phyloP scores from a whole-genome alignment of 306 rosid species.

The Inga oerstediana region DNA sequence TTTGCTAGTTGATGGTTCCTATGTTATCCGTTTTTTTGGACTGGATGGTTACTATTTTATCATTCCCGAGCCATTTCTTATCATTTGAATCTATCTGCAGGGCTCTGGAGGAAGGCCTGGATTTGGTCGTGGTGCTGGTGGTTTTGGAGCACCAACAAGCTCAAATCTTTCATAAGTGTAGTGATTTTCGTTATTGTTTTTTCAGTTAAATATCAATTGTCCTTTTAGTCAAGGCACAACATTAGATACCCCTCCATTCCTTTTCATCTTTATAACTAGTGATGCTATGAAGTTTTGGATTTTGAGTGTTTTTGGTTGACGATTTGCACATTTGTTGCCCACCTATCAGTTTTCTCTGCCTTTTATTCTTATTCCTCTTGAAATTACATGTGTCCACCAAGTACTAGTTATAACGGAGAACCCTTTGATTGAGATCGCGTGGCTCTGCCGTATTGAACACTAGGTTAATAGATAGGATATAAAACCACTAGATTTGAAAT shows the following conservation, averaged over 20 bases:
- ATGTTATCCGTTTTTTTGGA: neutral
- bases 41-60: neutral
- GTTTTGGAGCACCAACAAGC: conserved; percentile 54
- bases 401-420: neutral
- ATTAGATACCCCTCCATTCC: conserved; percentile 8
- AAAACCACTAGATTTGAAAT: neutral
- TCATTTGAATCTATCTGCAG: conserved; percentile 34
- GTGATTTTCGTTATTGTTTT: neutral
- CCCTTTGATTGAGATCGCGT: neutral
- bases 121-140: conserved; percentile 76
- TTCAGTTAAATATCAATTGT: conserved; percentile 25
- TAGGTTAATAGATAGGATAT: neutral
- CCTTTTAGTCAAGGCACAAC: conserved; percentile 18
- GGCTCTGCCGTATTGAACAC: neutral
- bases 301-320: conserved; percentile 16
- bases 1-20: neutral
- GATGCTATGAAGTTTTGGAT: conserved; percentile 36
- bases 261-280: conserved; percentile 17
- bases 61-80: neutral
- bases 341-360: neutral
- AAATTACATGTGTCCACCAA: neutral
- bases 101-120: conserved; percentile 81
- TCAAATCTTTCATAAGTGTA: conserved; percentile 32
- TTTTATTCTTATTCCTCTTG: neutral
- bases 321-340: neutral